Percentiles rank a stretch among this genome's conserved stretches.
phyloP scores from a whole-genome alignment of 1,284 basidiomycete genomes.

The Xerocomus minutiporus region DNA sequence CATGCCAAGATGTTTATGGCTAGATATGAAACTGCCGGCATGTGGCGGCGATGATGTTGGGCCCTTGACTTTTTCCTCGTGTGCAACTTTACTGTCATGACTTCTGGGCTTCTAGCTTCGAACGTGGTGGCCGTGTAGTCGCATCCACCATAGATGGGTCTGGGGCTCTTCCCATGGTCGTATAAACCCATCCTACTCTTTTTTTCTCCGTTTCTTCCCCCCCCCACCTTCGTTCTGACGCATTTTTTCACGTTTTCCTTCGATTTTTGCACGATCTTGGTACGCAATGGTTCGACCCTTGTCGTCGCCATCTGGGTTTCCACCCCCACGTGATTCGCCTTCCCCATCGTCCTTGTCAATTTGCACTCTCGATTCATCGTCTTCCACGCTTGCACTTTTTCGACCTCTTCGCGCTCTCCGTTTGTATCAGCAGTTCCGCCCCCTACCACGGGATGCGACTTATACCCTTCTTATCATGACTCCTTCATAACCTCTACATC shows the following conservation, averaged over 20 bases:
- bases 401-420: background rate
- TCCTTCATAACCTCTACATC: background rate
- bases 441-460: background rate
- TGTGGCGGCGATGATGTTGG: background rate
- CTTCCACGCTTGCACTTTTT: conserved; percentile 9
- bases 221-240: conserved; percentile 7
- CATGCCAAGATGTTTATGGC: background rate
- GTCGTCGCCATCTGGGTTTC: conserved; percentile 1
- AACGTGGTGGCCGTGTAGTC: conserved; percentile 2
- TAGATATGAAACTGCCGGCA: background rate
- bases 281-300: conserved; percentile 8
- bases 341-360: conserved; percentile 4
- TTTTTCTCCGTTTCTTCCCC: background rate
- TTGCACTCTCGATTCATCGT: conserved; percentile 1
- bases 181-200: background rate
- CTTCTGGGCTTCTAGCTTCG: conserved; percentile 10
- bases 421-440: background rate
- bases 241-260: background rate
- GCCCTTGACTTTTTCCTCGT: background rate
- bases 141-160: background rate
- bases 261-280: background rate
- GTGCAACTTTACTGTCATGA: background rate
- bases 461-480: background rate
- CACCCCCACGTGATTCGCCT: background rate
- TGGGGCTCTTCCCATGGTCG: background rate